Evolutionary conservation across 257 asterid species (phyloP).

Genomic region (Nicotiana sylvestris): DNA sequence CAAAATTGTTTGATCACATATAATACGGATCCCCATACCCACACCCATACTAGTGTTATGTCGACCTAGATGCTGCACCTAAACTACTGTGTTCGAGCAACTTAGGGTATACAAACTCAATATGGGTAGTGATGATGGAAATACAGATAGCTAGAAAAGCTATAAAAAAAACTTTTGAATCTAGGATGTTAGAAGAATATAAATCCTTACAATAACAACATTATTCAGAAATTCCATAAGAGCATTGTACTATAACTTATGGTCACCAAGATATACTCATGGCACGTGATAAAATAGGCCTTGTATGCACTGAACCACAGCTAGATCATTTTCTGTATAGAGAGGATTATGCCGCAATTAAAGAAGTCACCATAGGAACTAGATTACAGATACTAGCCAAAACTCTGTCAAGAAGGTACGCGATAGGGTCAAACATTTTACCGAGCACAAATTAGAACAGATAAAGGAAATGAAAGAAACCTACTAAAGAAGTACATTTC

Average conservation of each 20-base stretch:
- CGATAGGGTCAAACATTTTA: not conserved
- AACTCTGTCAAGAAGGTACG: not conserved
- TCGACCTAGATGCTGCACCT: too few species aligned
- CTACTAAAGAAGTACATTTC: not conserved
- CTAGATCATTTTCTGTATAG: not conserved
- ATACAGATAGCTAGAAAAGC: not conserved
- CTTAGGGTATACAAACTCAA: not conserved
- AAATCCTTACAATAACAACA: not conserved
- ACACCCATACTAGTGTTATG: too few species aligned
- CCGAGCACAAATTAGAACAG: constrained; percentile 1
- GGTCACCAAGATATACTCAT: not conserved
- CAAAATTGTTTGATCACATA: too few species aligned
- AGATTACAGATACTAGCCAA: not conserved
- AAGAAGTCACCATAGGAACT: not conserved
- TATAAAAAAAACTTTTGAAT: not conserved
- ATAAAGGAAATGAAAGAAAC: not conserved
- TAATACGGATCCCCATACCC: too few species aligned
- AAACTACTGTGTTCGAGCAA: too few species aligned
- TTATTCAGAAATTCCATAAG: not conserved
- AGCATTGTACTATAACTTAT: not conserved
- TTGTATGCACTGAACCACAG: not conserved
- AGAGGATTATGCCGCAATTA: not conserved
- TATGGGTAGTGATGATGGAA: not conserved
- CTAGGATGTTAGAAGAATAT: not conserved
- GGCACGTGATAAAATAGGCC: not conserved